These are phyloP conservation scores for Mycena haematopus DNA, from an alignment of 768 basidiomycete species.

Conservation along the genomic window DNA sequence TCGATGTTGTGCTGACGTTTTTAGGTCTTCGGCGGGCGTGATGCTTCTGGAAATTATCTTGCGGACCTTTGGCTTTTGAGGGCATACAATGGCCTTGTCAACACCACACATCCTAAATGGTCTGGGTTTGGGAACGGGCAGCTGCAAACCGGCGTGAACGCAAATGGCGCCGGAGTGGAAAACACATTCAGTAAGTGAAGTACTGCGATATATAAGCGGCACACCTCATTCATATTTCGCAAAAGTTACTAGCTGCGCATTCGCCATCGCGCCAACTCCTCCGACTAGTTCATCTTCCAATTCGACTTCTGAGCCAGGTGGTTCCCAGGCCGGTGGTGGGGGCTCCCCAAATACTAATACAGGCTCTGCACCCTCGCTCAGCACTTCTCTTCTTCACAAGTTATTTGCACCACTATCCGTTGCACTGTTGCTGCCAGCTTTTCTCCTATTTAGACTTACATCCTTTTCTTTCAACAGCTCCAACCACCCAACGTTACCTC, in stretches of 20 bases:
- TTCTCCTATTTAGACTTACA: constrained; percentile 45
- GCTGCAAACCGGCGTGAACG: constrained; percentile 66
- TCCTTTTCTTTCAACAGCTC: constrained; percentile 32
- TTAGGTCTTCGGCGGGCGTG: constrained; percentile 77
- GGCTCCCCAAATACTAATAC: constrained; percentile 3
- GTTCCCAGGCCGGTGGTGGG: not conserved
- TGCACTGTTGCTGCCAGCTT: constrained; percentile 42
- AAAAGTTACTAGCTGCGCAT: constrained; percentile 62
- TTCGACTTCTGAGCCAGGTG: constrained; percentile 4
- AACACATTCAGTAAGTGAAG: constrained; percentile 47
- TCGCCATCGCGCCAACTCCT: constrained; percentile 37
- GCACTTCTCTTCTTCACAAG: constrained; percentile 54
- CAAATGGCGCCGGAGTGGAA: constrained; percentile 71
- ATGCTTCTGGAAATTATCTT: constrained; percentile 67
- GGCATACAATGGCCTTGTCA: constrained; percentile 68
- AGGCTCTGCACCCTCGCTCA: constrained; percentile 29
- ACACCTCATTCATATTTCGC: not conserved
- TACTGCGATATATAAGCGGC: not conserved
- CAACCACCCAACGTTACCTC: constrained; percentile 15
- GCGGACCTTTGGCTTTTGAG: constrained; percentile 82
- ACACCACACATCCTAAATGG: constrained; percentile 63
- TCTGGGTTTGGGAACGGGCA: constrained; percentile 67
- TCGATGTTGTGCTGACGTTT: constrained; percentile 13
- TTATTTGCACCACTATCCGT: constrained; percentile 52
- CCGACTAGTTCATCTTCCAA: constrained; percentile 30